Conservation (phyloP, 2,329 filamentous ascomycete species). For the Sporothrix pallida region DNA sequence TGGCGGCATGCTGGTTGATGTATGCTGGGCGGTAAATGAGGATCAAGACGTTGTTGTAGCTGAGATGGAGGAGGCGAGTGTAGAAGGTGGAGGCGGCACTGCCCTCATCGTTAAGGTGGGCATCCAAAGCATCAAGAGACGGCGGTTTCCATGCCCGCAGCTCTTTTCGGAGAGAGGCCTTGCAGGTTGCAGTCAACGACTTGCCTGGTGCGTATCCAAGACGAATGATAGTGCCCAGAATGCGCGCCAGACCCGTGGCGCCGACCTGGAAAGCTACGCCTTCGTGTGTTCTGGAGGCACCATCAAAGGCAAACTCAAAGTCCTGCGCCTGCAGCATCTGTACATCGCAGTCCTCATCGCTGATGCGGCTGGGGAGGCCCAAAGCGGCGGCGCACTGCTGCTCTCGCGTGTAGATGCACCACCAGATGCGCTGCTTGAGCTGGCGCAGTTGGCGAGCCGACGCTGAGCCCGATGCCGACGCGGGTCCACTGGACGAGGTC, state of each 20-base stretch:
- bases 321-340: background rate
- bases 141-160: slow-evolving; percentile 1
- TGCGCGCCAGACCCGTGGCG: background rate
- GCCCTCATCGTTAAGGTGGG: background rate
- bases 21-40: background rate
- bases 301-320: slow-evolving; percentile 1
- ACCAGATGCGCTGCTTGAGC: background rate
- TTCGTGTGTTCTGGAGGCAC: background rate
- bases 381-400: background rate
- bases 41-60: slow-evolving; percentile 1
- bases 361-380: background rate
- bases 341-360: slow-evolving; percentile 1
- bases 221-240: background rate
- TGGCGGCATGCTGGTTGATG: background rate
- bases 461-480: background rate
- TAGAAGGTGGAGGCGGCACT: background rate
- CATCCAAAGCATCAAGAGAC: background rate
- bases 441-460: background rate
- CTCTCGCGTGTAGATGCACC: slow-evolving; percentile 5
- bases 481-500: background rate
- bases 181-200: background rate
- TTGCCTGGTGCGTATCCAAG: background rate
- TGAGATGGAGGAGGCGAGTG: background rate
- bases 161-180: background rate
- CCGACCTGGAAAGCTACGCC: background rate